Evolutionary conservation across 306 rosid genomes (phyloP).

Genomic region (Acacia acuminata): DNA sequence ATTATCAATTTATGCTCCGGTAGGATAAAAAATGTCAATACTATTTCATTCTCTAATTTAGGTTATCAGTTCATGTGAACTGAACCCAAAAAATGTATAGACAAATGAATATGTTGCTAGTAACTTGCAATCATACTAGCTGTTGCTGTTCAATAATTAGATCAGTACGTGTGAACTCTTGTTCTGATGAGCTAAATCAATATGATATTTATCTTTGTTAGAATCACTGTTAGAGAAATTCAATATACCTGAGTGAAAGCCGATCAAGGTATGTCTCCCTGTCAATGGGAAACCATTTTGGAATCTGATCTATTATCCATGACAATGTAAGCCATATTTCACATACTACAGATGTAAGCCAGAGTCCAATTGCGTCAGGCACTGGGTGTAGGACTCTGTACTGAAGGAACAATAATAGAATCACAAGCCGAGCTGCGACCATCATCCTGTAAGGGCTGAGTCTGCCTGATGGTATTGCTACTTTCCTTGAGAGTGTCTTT

Average conservation of each 20-base stretch:
- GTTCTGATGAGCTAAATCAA: background rate
- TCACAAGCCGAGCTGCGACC: constrained; percentile 69
- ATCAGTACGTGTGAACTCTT: background rate
- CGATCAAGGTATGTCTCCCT: constrained; percentile 96
- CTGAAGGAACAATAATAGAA: constrained; percentile 67
- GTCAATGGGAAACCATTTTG: constrained; percentile 96
- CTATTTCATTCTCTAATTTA: background rate
- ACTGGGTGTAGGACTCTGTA: constrained; percentile 86
- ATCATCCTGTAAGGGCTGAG: constrained; percentile 93
- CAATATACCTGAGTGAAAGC: constrained; percentile 74
- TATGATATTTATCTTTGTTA: constrained; percentile 1
- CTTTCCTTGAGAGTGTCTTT: constrained; percentile 92
- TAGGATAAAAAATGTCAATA: background rate
- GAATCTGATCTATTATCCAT: constrained; percentile 94
- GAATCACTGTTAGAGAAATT: background rate
- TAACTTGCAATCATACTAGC: constrained; percentile 10
- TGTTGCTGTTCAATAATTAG: background rate
- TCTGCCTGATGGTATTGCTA: constrained; percentile 84
- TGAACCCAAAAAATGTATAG: background rate
- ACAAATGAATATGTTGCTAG: background rate
- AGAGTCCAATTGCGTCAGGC: constrained; percentile 81
- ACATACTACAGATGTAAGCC: constrained; percentile 83
- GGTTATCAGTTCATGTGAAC: background rate
- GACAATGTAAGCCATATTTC: constrained; percentile 94
- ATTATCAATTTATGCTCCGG: constrained; percentile 3